Conservation (phyloP, 2,329 filamentous ascomycete genomes). For the Ophiostoma perfectum region DNA sequence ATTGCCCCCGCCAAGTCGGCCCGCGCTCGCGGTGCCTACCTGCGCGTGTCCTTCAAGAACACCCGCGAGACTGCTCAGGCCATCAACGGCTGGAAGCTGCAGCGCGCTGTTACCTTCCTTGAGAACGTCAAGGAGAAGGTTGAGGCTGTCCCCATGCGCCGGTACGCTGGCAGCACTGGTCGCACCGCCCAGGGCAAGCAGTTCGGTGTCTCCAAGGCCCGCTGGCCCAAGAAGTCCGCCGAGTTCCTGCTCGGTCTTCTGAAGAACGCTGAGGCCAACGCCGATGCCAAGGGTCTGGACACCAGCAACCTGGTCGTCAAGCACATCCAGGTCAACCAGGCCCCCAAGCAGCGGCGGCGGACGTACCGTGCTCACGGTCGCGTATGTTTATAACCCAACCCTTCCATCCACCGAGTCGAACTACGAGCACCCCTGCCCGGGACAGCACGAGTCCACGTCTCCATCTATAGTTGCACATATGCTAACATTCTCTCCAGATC, state of each 20-base stretch:
- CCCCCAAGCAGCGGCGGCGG: constrained; percentile 96
- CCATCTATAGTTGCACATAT: too few species aligned
- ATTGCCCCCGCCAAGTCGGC: constrained; percentile 89
- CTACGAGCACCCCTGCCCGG: too few species aligned
- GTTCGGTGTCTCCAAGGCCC: constrained; percentile 95
- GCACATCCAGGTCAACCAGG: constrained; percentile 99
- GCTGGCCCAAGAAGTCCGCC: constrained; percentile 99
- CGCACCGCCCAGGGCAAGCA: constrained; percentile 98
- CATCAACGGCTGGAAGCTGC: constrained; percentile 98
- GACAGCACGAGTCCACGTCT: too few species aligned
- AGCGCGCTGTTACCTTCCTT: constrained; percentile 92
- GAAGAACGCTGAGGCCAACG: constrained; percentile 96
- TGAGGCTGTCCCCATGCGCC: constrained; percentile 97
- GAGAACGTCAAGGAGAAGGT: constrained; percentile 96
- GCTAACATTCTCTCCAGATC: constrained; percentile 57
- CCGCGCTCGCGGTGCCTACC: constrained; percentile 96
- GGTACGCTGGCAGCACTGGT: constrained; percentile 93
- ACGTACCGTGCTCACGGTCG: constrained; percentile 99
- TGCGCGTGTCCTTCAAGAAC: constrained; percentile 99
- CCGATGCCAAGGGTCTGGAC: constrained; percentile 94
- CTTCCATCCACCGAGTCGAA: neutral
- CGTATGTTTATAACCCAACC: constrained; percentile 60
- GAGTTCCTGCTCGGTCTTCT: constrained; percentile 96
- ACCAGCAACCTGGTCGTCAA: constrained; percentile 96
- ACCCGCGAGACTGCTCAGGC: constrained; percentile 98